These are phyloP conservation scores for Hordeum vulgare DNA, from an alignment of 176 grass and related monocot species.

Conservation along the genomic window MorexV3_pseudomolecules_assembly NC_058520.1:570056742-570057241, in stretches of 20 bases:
- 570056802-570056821: too few relatives aligned
- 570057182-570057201: slow-evolving; percentile 72
- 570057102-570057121: neutral
- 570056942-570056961: neutral
- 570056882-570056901: neutral
- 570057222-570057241: slow-evolving; percentile 79
- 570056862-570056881: neutral
- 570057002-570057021: neutral
- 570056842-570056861: neutral
- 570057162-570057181: slow-evolving; percentile 81
- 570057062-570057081: neutral
- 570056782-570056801: neutral
- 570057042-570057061: neutral
- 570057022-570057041: neutral
- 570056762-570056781: neutral
- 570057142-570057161: neutral
- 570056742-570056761: slow-evolving; percentile 54
- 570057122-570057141: slow-evolving; percentile 3
- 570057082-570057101: neutral
- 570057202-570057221: slow-evolving; percentile 68
- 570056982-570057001: neutral
- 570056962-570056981: neutral
- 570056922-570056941: neutral
- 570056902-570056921: neutral
- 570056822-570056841: too few relatives aligned